phyloP scores from a whole-genome alignment of 192 early-diverging fungal species.

The Dispira parvispora region DNA sequence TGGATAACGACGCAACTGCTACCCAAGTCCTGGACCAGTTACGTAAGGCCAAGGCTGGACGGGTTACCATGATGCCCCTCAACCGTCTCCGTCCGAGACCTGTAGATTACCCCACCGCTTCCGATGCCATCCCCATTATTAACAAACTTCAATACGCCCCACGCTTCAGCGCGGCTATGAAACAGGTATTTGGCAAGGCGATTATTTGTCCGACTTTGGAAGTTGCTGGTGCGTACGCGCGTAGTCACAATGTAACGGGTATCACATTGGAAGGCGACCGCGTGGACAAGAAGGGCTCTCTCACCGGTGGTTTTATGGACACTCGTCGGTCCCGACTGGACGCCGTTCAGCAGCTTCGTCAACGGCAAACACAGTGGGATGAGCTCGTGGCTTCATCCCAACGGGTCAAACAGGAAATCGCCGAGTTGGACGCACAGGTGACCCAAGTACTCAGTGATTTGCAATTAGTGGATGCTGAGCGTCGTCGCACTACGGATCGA shows the following conservation, averaged over 20 bases:
- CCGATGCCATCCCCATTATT: constrained; percentile 73
- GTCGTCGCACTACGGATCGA: constrained; percentile 32
- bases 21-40: constrained; percentile 46
- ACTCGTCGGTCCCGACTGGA: constrained; percentile 54
- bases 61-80: constrained; percentile 92
- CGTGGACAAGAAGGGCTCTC: constrained; percentile 79
- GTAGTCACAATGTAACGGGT: constrained; percentile 53
- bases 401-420: constrained; percentile 34
- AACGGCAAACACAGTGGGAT: constrained; percentile 23
- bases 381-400: constrained; percentile 22
- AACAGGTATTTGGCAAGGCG: constrained; percentile 85
- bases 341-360: constrained; percentile 43
- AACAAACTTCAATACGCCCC: constrained; percentile 55
- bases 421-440: constrained; percentile 38
- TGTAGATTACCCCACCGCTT: constrained; percentile 40
- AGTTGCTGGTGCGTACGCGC: constrained; percentile 60
- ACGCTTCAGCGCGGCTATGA: constrained; percentile 53
- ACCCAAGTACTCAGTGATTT: constrained; percentile 39
- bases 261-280: constrained; percentile 89
- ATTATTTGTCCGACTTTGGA: constrained; percentile 74
- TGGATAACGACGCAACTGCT: constrained; percentile 86
- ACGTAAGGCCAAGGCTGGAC: constrained; percentile 41
- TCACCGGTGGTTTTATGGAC: constrained; percentile 81
- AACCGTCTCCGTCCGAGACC: constrained; percentile 57
- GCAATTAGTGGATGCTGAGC: constrained; percentile 32